Evolutionary conservation across 1,139 yeast genomes (phyloP).

Genomic region (Saccharomyces hybrid): DNA sequence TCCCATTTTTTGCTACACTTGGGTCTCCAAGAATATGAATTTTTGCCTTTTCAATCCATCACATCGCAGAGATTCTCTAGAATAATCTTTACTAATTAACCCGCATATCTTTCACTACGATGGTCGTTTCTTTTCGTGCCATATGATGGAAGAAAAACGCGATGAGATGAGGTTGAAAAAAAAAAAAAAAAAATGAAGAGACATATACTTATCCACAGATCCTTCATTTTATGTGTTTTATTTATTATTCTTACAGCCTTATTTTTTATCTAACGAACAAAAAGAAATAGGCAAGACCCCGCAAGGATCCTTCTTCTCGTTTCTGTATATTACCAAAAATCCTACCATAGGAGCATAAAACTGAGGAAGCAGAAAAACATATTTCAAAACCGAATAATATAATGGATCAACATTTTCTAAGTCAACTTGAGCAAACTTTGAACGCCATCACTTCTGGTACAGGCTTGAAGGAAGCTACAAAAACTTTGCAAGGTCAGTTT

Average conservation of each 20-base stretch:
- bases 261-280: not conserved
- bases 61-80: too few species aligned
- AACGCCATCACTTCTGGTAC: constrained; percentile 66
- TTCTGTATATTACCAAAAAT: not conserved
- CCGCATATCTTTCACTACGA: not conserved
- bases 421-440: constrained; percentile 70
- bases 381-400: constrained; percentile 6
- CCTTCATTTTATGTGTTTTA: not conserved
- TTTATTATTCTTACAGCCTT: not conserved
- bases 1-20: not conserved
- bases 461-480: constrained; percentile 76
- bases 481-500: constrained; percentile 62
- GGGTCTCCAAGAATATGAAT: too few species aligned
- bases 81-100: not conserved
- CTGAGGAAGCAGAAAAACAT: not conserved
- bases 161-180: constrained; percentile 15
- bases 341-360: not conserved
- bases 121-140: not conserved
- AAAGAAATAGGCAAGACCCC: not conserved
- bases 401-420: constrained; percentile 66
- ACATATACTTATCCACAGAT: not conserved
- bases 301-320: constrained; percentile 1
- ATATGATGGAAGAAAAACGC: constrained; percentile 8
- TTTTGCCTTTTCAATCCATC: too few species aligned
- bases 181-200: not conserved